Base-by-base conservation (phyloP, 1,284 basidiomycete species). In the Takashimella koratensis region DNA sequence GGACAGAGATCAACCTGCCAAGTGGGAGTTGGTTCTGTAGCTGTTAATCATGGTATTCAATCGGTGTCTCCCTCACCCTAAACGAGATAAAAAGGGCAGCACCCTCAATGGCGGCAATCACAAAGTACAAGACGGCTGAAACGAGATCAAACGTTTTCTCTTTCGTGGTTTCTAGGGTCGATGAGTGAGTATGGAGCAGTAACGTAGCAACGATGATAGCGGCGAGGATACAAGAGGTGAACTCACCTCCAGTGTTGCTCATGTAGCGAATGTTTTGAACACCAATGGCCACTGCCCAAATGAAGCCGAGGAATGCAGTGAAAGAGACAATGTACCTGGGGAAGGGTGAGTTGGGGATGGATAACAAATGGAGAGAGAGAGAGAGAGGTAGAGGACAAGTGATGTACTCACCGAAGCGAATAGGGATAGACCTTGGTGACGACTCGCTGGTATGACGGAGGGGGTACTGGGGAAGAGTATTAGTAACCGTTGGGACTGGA, bases 11-110 rank as follows among this genome's bases (percentile, higher is more conserved):
- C 3, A 82, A 61, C 49, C 81, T 79, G 25, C 86, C 79, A 21
- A 87, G 61, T 0, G 64, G 45, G 0, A 83, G 58, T 47, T 81
- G 82, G 83, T 84, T 83, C 87, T 90, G 57, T 16, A 47, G 43
- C 21, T 45, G 40, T 25, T 49, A 22, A 47, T n/a, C n/a, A n/a
- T n/a, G n/a, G n/a, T n/a, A n/a, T n/a, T n/a, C n/a, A n/a, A n/a
- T n/a, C n/a, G n/a, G n/a, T 36, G 43, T 26, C n/a, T 13, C 30
- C 78, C 86, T 25, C 58, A 89, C 88, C 63, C 78, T 67, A 2
- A 58, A 50, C 11, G 82, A 82, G 4, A 83, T 82, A 21, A 79
- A 58, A 2, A 86, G 52, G 25, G 85, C 86, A 82, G 81, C 26
- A 5, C 80, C 64, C 61, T 87, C 83, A 41, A 88, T 82, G 2